Evolutionary conservation across 805 yeast species (phyloP).

Genomic region (Ogataea allantospora): DNA sequence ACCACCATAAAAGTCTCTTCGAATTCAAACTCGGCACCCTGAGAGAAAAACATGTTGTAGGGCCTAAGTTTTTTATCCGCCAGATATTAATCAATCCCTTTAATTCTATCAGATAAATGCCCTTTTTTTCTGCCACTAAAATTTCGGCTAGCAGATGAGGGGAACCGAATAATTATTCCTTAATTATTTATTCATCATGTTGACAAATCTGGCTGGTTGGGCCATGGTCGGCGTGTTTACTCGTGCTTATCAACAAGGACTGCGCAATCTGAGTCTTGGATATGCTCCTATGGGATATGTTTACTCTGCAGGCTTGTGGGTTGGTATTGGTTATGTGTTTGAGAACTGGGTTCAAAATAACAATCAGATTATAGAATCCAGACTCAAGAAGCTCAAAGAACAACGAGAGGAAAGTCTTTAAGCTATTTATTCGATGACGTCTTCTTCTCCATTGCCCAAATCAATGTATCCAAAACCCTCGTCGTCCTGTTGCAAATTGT

Average conservation of each 20-base stretch:
- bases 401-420: conserved; percentile 16
- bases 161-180: conserved; percentile 2
- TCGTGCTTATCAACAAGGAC: conserved; percentile 45
- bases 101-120: neutral
- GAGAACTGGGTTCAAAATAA: conserved; percentile 39
- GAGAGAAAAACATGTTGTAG: conserved; percentile 22
- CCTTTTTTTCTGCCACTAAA: conserved; percentile 11
- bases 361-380: conserved; percentile 36
- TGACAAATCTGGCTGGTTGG: conserved; percentile 35
- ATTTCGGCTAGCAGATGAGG: conserved; percentile 7
- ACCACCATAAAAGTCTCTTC: conserved; percentile 30
- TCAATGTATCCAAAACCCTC: conserved; percentile 20
- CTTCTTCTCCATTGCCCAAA: conserved; percentile 7
- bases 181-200: conserved; percentile 2
- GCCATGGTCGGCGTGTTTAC: conserved; percentile 38
- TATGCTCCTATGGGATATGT: conserved; percentile 41
- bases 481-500: conserved; percentile 14
- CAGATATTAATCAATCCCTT: neutral
- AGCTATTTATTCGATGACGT: conserved; percentile 8
- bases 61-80: conserved; percentile 1
- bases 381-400: conserved; percentile 37
- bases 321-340: conserved; percentile 41
- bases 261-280: conserved; percentile 39
- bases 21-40: conserved; percentile 22
- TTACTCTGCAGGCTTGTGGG: conserved; percentile 44